Conservation (phyloP, 257 asterid genomes). For the Galeopsis tetrahit region DNA sequence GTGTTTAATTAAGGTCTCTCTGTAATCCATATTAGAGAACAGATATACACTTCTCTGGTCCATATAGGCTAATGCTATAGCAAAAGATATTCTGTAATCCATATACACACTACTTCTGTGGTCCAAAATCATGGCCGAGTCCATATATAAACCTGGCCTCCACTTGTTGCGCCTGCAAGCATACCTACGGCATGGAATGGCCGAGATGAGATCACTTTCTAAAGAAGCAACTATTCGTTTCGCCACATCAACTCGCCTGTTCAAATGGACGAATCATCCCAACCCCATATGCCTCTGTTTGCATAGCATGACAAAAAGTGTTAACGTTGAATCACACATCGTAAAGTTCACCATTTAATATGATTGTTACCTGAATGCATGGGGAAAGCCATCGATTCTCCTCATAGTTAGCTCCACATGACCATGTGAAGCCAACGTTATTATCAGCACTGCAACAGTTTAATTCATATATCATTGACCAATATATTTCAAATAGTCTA, state of each 20-base stretch:
- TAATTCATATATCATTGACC: not conserved
- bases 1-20: no score
- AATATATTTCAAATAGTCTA: not conserved
- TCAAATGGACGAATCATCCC: constrained; percentile 91
- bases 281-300: constrained; percentile 75
- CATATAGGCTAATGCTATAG: no score
- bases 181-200: constrained; percentile 77
- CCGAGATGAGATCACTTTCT: constrained; percentile 64
- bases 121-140: constrained; percentile 28
- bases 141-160: constrained; percentile 89
- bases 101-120: no score
- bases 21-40: no score
- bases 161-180: constrained; percentile 83
- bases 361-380: constrained; percentile 14
- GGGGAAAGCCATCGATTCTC: constrained; percentile 54
- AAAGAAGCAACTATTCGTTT: constrained; percentile 53
- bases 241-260: constrained; percentile 66
- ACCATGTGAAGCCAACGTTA: constrained; percentile 63
- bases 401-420: constrained; percentile 76
- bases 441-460: constrained; percentile 60
- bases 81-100: no score
- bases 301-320: no score
- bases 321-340: no score
- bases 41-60: no score
- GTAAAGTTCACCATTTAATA: not conserved